A percentile compares a stretch with the other conserved stretches of the same genome.
Evolutionary conservation across 2,329 filamentous ascomycete species (phyloP).

Genomic region (Cryphonectria nitschkei): DNA sequence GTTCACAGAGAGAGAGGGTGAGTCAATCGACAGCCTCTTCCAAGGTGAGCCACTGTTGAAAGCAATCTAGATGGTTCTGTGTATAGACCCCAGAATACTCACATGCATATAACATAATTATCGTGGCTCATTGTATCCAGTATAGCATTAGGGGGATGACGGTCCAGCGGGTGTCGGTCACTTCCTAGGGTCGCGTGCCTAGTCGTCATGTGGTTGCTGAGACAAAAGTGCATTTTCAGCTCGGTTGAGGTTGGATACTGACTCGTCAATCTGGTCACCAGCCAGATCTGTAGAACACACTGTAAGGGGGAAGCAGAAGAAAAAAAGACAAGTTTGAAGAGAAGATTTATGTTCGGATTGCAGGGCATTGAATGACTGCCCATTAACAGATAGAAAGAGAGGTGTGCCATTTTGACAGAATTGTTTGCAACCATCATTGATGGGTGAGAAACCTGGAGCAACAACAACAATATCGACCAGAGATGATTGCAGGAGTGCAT

Average conservation of each 20-base stretch:
- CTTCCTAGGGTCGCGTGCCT: not conserved
- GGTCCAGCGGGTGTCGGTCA: not conserved
- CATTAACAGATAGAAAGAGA: not conserved
- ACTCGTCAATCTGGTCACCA: not conserved
- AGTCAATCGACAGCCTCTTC: not conserved
- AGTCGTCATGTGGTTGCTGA: not conserved
- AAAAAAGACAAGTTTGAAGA: too few relatives aligned
- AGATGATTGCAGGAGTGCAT: not conserved
- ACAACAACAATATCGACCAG: not conserved
- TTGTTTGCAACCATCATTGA: not conserved
- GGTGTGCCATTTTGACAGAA: not conserved
- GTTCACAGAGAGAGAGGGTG: not conserved
- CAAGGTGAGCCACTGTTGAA: not conserved
- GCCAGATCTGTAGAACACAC: not conserved
- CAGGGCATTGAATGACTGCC: not conserved
- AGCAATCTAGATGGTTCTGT: not conserved
- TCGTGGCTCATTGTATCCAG: not conserved
- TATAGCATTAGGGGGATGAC: not conserved
- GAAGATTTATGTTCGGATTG: not conserved
- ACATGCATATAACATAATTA: not conserved
- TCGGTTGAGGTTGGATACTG: not conserved
- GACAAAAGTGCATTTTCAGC: not conserved
- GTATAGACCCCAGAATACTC: not conserved
- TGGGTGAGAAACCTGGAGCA: not conserved
- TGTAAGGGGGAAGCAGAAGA: too few relatives aligned